phyloP scores from a whole-genome alignment of 1,284 basidiomycete species.

The Melanopsichium pennsylvanicum region DNA sequence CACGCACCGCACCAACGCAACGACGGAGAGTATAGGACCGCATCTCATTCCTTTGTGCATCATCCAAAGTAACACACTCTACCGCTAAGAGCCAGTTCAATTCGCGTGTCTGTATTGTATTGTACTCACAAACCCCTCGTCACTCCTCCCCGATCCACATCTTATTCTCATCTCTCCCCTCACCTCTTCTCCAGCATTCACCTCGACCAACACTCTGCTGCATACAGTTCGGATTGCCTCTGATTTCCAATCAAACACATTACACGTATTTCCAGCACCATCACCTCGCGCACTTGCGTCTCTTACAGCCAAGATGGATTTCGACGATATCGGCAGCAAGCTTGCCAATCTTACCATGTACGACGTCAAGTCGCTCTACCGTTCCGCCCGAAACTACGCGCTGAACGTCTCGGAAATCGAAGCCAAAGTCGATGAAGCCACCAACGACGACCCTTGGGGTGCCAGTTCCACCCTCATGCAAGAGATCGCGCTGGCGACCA shows the following conservation, averaged over 20 bases:
- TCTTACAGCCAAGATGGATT: slow-evolving; percentile 22
- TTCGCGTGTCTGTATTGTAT: no score
- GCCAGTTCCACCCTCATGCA: slow-evolving; percentile 98
- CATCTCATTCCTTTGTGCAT: no score
- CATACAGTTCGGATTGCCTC: no score
- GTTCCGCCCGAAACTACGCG: slow-evolving; percentile 70
- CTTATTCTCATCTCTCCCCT: slow-evolving; percentile 5
- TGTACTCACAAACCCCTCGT: no score
- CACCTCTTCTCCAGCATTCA: not conserved
- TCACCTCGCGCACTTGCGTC: not conserved
- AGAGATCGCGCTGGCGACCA: slow-evolving; percentile 93
- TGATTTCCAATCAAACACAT: no score
- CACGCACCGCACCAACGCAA: no score
- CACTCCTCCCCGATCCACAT: not conserved
- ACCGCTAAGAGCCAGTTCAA: no score
- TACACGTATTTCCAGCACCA: not conserved
- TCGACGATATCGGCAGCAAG: slow-evolving; percentile 56
- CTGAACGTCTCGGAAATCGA: slow-evolving; percentile 97
- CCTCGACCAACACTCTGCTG: no score
- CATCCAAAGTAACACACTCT: not conserved
- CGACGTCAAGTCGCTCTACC: slow-evolving; percentile 63
- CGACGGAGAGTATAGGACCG: not conserved
- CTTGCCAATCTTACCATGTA: slow-evolving; percentile 64
- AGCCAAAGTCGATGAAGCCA: slow-evolving; percentile 94
- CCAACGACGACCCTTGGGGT: slow-evolving; percentile 98